These are phyloP conservation scores for Candida nanaspora DNA, from an alignment of 805 yeast species.

Conservation along the genomic window DNA sequence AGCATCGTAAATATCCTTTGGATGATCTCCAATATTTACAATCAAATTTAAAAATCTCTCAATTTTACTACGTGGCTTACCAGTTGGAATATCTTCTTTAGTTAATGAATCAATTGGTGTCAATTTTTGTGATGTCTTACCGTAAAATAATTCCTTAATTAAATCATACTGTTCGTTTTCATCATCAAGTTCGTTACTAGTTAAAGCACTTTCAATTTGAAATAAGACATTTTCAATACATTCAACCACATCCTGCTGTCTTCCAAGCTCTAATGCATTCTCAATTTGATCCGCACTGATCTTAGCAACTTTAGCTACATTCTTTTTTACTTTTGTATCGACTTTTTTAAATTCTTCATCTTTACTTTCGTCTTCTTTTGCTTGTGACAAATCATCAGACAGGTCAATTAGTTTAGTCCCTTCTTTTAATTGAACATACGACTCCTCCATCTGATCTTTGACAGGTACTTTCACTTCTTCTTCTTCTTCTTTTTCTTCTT, in stretches of 20 bases:
- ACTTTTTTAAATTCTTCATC: neutral
- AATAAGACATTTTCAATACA: constrained; percentile 91
- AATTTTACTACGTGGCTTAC: constrained; percentile 36
- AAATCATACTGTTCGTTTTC: constrained; percentile 82
- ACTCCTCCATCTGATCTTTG: too few relatives aligned
- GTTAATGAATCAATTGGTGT: constrained; percentile 35
- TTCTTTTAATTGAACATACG: too few relatives aligned
- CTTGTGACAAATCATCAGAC: neutral
- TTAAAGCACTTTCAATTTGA: constrained; percentile 83
- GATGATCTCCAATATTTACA: constrained; percentile 83
- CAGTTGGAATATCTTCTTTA: constrained; percentile 20
- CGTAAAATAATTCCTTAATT: constrained; percentile 75
- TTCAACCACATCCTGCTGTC: constrained; percentile 97
- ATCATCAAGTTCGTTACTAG: constrained; percentile 54
- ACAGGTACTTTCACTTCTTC: too few relatives aligned
- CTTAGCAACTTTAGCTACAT: constrained; percentile 16
- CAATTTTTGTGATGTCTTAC: constrained; percentile 75
- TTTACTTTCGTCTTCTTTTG: neutral
- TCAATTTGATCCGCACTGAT: constrained; percentile 61
- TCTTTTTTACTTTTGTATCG: constrained; percentile 1
- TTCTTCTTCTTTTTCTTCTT: too few relatives aligned
- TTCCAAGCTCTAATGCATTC: constrained; percentile 69
- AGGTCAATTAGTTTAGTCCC: neutral
- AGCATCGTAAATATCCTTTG: constrained; percentile 85
- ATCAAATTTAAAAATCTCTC: constrained; percentile 79